These are phyloP conservation scores for Ophiostoma australiae DNA, from an alignment of 2,329 filamentous ascomycete species.

Conservation along the genomic window DNA sequence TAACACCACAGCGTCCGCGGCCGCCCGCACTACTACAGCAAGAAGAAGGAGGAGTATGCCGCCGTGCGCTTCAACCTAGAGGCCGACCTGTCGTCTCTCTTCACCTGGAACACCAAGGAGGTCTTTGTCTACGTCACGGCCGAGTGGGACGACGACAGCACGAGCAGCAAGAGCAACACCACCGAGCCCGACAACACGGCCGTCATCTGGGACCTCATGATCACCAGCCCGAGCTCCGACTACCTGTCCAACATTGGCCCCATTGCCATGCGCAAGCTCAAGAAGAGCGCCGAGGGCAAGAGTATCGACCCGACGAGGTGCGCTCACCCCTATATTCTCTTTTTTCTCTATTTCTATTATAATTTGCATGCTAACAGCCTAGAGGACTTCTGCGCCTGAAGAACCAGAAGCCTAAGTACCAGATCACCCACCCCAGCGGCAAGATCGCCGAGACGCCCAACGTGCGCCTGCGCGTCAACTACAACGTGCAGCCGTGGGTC, in stretches of 20 bases:
- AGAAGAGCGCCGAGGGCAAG: conserved; percentile 55
- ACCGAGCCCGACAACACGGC: conserved; percentile 58
- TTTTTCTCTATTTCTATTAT: background rate
- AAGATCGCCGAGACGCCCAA: conserved; percentile 68
- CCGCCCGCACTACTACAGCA: conserved; percentile 90
- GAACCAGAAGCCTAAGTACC: conserved; percentile 91
- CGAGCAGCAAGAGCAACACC: conserved; percentile 34
- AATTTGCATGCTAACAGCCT: background rate
- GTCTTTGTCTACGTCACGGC: conserved; percentile 95
- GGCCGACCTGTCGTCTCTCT: conserved; percentile 83
- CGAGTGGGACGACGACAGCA: conserved; percentile 45
- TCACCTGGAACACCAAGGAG: conserved; percentile 99
- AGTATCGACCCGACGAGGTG: conserved; percentile 47
- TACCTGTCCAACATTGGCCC: conserved; percentile 58
- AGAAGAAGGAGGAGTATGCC: conserved; percentile 92
- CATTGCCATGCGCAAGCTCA: conserved; percentile 57
- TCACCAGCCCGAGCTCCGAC: conserved; percentile 66
- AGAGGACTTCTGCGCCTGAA: conserved; percentile 69
- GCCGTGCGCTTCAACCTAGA: conserved; percentile 90
- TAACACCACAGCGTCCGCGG: conserved; percentile 64
- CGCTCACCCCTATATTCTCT: background rate
- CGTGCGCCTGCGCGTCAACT: conserved; percentile 76
- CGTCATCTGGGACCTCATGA: conserved; percentile 94
- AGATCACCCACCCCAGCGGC: conserved; percentile 84
- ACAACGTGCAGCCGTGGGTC: conserved; percentile 98